Conservation (phyloP, 495 filamentous ascomycete species). For the Podospora australis region DNA sequence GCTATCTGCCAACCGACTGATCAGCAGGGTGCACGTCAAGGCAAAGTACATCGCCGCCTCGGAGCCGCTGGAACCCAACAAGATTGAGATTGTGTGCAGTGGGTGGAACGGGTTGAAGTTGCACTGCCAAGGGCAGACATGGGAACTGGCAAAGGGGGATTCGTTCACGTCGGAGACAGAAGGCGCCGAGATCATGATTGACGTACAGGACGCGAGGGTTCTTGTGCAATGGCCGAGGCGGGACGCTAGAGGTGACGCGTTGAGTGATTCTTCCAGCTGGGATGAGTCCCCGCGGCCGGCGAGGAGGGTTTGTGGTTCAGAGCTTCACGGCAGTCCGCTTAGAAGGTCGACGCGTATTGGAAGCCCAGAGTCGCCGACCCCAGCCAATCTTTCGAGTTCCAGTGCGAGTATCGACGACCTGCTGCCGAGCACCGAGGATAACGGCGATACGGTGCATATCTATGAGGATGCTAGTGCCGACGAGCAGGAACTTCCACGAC, state of each 20-base stretch:
- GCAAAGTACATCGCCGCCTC: slow-evolving; percentile 69
- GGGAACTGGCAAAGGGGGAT: slow-evolving; percentile 81
- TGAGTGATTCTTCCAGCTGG: slow-evolving; percentile 67
- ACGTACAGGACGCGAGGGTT: slow-evolving; percentile 89
- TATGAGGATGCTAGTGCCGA: slow-evolving; percentile 52
- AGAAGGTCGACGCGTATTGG: slow-evolving; percentile 52
- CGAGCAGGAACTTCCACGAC: slow-evolving; percentile 33
- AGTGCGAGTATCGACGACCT: slow-evolving; percentile 23
- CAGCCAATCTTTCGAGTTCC: slow-evolving; percentile 37
- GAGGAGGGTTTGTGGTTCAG: slow-evolving; percentile 23
- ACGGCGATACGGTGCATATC: slow-evolving; percentile 41
- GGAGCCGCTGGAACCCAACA: slow-evolving; percentile 55
- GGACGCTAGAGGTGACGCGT: slow-evolving; percentile 52
- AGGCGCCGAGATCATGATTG: slow-evolving; percentile 85
- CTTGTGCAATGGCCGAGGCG: slow-evolving; percentile 76
- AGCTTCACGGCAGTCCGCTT: slow-evolving; percentile 59
- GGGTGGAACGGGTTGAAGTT: slow-evolving; percentile 96
- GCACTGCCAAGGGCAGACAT: slow-evolving; percentile 83
- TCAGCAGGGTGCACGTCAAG: slow-evolving; percentile 88
- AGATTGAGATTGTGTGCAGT: slow-evolving; percentile 78
- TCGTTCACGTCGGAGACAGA: slow-evolving; percentile 88
- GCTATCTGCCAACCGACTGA: slow-evolving; percentile 80
- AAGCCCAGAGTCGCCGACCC: slow-evolving; percentile 72
- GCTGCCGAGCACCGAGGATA: slow-evolving; percentile 21
- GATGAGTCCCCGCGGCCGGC: slow-evolving; percentile 50